phyloP scores from a whole-genome alignment of 805 yeast genomes.

The Brettanomyces custersianus region DNA sequence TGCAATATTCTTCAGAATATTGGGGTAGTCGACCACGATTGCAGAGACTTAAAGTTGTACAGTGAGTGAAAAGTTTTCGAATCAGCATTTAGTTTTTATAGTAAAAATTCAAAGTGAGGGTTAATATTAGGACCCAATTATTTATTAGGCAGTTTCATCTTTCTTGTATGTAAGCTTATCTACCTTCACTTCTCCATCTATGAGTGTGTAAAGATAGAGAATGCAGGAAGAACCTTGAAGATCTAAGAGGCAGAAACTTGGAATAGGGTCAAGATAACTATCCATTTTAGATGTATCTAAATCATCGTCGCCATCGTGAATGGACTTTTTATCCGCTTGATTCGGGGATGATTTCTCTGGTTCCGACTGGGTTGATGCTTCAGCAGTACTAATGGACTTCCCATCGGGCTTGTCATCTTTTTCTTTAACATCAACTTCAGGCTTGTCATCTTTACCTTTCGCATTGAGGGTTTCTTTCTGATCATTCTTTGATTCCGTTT shows the following conservation, averaged over 20 bases:
- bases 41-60: no score
- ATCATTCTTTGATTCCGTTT: background rate
- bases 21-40: no score
- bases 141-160: conserved; percentile 19
- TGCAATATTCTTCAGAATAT: no score
- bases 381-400: background rate
- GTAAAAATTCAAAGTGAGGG: no score
- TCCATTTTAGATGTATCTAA: conserved; percentile 8
- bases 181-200: conserved; percentile 79
- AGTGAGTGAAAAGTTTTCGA: no score
- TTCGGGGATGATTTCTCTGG: conserved; percentile 6
- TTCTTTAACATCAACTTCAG: conserved; percentile 19
- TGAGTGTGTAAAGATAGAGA: conserved; percentile 73
- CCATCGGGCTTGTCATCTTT: background rate
- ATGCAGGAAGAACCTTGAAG: conserved; percentile 74
- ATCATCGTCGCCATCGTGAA: conserved; percentile 9
- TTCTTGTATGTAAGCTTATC: conserved; percentile 73
- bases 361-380: background rate
- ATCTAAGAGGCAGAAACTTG: conserved; percentile 85
- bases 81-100: no score
- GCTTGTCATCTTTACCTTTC: background rate
- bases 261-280: conserved; percentile 36
- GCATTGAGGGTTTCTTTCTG: background rate
- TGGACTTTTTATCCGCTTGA: conserved; percentile 13
- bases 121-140: background rate